phyloP scores from a whole-genome alignment of 768 basidiomycete genomes.

The Tylopilus intermedius region DNA sequence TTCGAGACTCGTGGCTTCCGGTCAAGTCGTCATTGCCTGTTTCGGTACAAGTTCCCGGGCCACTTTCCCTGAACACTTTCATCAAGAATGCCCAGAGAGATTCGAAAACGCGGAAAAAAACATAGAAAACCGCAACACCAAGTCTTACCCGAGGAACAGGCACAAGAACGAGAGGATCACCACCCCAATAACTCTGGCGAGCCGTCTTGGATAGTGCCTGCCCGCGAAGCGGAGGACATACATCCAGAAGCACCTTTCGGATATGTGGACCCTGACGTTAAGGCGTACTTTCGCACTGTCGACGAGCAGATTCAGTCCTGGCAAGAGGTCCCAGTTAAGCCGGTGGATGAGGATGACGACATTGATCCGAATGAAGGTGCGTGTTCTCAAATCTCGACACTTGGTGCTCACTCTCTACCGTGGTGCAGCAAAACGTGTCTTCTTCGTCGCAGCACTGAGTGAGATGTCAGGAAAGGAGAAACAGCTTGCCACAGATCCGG shows the following conservation, averaged over 20 bases:
- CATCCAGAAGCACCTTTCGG: conserved; percentile 81
- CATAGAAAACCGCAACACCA: conserved; percentile 47
- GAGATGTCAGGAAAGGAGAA: conserved; percentile 89
- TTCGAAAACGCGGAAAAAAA: conserved; percentile 73
- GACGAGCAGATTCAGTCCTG: conserved; percentile 85
- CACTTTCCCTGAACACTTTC: too few species aligned
- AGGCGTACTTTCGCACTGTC: conserved; percentile 88
- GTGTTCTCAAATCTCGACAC: background rate
- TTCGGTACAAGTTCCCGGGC: background rate
- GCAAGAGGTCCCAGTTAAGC: conserved; percentile 48
- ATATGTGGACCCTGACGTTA: conserved; percentile 82
- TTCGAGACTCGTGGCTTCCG: background rate
- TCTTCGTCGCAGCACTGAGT: conserved; percentile 75
- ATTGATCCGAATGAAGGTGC: conserved; percentile 69
- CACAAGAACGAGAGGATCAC: conserved; percentile 4
- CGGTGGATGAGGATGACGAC: conserved; percentile 44
- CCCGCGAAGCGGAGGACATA: conserved; percentile 35
- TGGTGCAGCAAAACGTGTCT: conserved; percentile 60
- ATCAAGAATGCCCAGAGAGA: conserved; percentile 61
- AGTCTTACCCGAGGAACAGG: conserved; percentile 2
- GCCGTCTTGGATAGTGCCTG: conserved; percentile 69
- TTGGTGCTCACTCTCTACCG: background rate
- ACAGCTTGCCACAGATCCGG: conserved; percentile 87
- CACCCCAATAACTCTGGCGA: conserved; percentile 27
- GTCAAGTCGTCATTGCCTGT: conserved; percentile 2